These are phyloP conservation scores for Phytophthora sojae DNA, from an alignment of 352 stramenopile species.

Conservation along the genomic window DNA sequence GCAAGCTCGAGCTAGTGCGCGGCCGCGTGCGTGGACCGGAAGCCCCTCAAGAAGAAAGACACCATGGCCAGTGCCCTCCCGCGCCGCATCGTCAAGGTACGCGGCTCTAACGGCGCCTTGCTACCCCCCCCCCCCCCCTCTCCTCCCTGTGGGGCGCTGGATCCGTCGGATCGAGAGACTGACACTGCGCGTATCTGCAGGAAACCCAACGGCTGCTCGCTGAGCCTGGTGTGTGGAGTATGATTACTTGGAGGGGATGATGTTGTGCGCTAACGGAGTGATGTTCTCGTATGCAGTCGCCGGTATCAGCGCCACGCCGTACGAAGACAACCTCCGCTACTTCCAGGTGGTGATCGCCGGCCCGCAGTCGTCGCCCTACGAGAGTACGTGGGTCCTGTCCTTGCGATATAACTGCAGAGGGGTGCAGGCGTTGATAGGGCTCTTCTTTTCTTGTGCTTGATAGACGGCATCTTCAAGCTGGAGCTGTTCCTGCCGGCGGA, in stretches of 20 bases:
- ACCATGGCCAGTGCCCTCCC: slow-evolving; percentile 69
- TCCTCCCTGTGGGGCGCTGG: background rate
- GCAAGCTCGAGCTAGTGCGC: background rate
- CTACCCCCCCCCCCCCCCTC: background rate
- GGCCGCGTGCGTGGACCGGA: background rate
- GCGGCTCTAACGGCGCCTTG: background rate
- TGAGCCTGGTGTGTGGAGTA: slow-evolving; percentile 80
- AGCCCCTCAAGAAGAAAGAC: slow-evolving; percentile 17
- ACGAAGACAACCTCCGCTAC: slow-evolving; percentile 98
- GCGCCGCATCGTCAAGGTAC: slow-evolving; percentile 80
- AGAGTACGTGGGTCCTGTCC: slow-evolving; percentile 68
- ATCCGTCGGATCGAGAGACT: background rate
- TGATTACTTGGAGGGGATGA: background rate
- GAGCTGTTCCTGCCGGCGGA: slow-evolving; percentile 98
- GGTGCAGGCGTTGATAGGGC: background rate
- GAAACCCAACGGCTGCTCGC: slow-evolving; percentile 96
- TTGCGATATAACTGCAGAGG: slow-evolving; percentile 15
- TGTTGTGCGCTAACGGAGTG: background rate
- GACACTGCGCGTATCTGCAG: slow-evolving; percentile 38
- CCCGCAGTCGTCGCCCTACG: slow-evolving; percentile 96
- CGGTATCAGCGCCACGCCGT: slow-evolving; percentile 97
- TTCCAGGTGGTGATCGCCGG: slow-evolving; percentile 98
- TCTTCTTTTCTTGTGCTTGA: background rate
- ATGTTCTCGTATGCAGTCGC: slow-evolving; percentile 62
- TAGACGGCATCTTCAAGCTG: slow-evolving; percentile 94